Evolutionary conservation across 192 early-diverging fungal species (phyloP).

Genomic region (Lunasporangiospora selenospora): DNA sequence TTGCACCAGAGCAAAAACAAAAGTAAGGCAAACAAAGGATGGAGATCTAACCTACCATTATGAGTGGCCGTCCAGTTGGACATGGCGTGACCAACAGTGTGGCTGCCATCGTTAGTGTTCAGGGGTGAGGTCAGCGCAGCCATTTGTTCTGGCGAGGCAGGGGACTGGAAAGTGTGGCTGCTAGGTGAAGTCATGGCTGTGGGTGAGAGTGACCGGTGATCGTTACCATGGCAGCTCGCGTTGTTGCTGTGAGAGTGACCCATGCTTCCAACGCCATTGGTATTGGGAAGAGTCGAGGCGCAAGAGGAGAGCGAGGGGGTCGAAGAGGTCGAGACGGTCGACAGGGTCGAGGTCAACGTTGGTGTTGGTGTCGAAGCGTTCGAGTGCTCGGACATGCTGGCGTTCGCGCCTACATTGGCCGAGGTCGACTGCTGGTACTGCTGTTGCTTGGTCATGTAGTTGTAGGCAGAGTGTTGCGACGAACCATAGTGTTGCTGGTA

Average conservation of each 20-base stretch:
- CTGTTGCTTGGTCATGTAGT: too few species aligned
- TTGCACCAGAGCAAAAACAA: neutral
- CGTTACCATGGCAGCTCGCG: neutral
- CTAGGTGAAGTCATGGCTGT: conserved; percentile 6
- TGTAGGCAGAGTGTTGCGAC: too few species aligned
- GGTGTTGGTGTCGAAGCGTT: conserved; percentile 40
- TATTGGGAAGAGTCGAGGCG: conserved; percentile 6
- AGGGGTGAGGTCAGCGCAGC: conserved; percentile 1
- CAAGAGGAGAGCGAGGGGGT: conserved; percentile 38
- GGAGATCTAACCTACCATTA: conserved; percentile 16
- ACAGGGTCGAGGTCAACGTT: conserved; percentile 23
- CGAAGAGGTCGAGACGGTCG: conserved; percentile 30
- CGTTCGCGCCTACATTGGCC: neutral
- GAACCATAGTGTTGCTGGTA: conserved; percentile 14
- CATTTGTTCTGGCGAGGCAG: conserved; percentile 41
- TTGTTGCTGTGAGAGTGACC: too few species aligned
- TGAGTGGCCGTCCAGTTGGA: conserved; percentile 31
- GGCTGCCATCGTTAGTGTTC: neutral
- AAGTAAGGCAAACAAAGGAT: neutral
- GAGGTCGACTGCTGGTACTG: neutral
- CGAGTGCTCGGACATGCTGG: conserved; percentile 10
- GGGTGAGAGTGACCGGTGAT: conserved; percentile 10
- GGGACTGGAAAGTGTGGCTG: conserved; percentile 22
- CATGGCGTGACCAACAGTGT: conserved; percentile 23
- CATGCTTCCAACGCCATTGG: conserved; percentile 3